Percentiles rank a stretch among this genome's conserved stretches.
Evolutionary conservation across 2,329 filamentous ascomycete species (phyloP).

Genomic region (Colletotrichum karsti): DNA sequence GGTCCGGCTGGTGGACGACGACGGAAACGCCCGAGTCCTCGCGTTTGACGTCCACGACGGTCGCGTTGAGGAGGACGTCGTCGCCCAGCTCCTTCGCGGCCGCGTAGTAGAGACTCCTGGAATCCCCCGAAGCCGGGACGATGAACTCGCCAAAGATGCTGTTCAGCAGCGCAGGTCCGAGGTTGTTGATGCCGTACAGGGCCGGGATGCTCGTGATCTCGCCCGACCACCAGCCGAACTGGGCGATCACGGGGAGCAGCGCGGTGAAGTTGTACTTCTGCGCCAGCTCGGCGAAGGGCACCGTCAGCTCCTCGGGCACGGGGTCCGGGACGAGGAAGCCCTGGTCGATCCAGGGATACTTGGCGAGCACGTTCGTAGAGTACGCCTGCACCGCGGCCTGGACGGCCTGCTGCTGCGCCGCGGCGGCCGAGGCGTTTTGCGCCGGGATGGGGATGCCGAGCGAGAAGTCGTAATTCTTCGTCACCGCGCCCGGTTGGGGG

Average conservation of each 20-base stretch:
- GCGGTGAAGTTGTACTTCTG: constrained; percentile 48
- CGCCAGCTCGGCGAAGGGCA: constrained; percentile 51
- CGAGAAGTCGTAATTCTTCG: constrained; percentile 32
- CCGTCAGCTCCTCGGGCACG: constrained; percentile 52
- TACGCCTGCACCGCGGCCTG: constrained; percentile 15
- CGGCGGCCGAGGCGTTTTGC: constrained; percentile 2
- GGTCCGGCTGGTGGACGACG: background rate
- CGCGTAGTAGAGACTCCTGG: constrained; percentile 36
- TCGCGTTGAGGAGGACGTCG: constrained; percentile 37
- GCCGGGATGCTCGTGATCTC: constrained; percentile 46
- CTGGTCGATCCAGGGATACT: constrained; percentile 27
- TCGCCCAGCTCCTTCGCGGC: constrained; percentile 36
- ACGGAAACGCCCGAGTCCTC: constrained; percentile 36
- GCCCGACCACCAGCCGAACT: constrained; percentile 46
- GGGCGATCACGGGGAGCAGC: constrained; percentile 41
- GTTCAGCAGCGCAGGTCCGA: constrained; percentile 32
- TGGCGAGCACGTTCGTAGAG: constrained; percentile 10
- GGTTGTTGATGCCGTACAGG: constrained; percentile 48
- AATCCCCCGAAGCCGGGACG: constrained; percentile 30
- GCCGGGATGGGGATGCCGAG: constrained; percentile 15
- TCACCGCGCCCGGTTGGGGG: background rate
- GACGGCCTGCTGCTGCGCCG: constrained; percentile 14
- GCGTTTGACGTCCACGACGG: constrained; percentile 32
- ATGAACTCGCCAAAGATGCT: constrained; percentile 32
- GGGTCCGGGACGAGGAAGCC: constrained; percentile 49